A percentile compares a stretch with the other conserved stretches of the same genome.
These are phyloP conservation scores for Neofusicoccum ribis DNA, from an alignment of 2,329 filamentous ascomycete genomes.

Conservation along the genomic window DNA sequence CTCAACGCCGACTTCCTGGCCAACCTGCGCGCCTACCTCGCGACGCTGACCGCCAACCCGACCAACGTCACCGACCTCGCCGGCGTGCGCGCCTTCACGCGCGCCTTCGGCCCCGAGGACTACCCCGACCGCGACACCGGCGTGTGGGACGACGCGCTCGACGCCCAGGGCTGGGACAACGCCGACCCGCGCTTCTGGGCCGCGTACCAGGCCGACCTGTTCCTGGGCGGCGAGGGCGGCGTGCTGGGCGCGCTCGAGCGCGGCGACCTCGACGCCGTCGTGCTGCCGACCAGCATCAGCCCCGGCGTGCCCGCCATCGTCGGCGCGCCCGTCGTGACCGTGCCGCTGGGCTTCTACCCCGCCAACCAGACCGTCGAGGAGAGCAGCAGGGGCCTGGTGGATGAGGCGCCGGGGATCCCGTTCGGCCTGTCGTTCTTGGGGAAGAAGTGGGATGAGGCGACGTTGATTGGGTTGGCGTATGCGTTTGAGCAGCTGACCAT, in stretches of 20 bases:
- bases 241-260: constrained; percentile 60
- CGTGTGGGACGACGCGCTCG: constrained; percentile 56
- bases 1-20: constrained; percentile 61
- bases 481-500: constrained; percentile 65
- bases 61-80: constrained; percentile 53
- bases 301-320: constrained; percentile 55
- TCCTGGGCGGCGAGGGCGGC: constrained; percentile 59
- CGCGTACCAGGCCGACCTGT: constrained; percentile 54
- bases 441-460: constrained; percentile 60
- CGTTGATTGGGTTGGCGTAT: constrained; percentile 65
- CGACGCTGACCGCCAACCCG: constrained; percentile 58
- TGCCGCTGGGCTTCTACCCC: constrained; percentile 62
- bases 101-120: constrained; percentile 53
- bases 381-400: constrained; percentile 52
- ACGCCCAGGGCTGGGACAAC: constrained; percentile 53
- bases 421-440: constrained; percentile 68
- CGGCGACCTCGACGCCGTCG: constrained; percentile 61
- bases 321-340: constrained; percentile 62
- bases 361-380: constrained; percentile 47
- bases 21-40: constrained; percentile 58
- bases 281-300: constrained; percentile 57
- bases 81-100: constrained; percentile 59
- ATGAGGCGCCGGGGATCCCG: constrained; percentile 54
- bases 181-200: constrained; percentile 58
- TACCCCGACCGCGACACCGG: constrained; percentile 62